phyloP scores from a whole-genome alignment of 129 eudicot genomes.

The Chrysanthemum seticuspe region DNA sequence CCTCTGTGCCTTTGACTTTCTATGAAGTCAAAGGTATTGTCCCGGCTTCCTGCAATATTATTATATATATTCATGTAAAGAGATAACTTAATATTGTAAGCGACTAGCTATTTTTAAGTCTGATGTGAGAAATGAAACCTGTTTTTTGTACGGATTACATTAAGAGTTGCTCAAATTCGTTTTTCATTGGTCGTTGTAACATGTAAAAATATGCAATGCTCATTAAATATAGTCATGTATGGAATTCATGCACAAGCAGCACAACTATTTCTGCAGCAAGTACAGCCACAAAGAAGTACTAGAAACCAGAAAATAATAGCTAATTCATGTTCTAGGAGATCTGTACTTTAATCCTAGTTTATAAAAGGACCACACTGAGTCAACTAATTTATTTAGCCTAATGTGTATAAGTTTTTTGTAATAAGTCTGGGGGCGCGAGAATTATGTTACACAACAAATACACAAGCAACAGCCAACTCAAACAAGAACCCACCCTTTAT shows the following conservation, averaged over 20 bases:
- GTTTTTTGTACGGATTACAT: slow-evolving; percentile 28
- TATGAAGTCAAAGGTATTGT: slow-evolving; percentile 16
- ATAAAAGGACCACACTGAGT: not conserved
- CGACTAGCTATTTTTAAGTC: slow-evolving; percentile 24
- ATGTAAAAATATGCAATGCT: not conserved
- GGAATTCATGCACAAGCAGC: not conserved
- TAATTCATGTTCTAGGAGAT: not conserved
- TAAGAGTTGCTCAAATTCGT: slow-evolving; percentile 8
- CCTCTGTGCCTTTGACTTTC: slow-evolving; percentile 46
- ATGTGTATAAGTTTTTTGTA: not conserved
- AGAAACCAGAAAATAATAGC: slow-evolving; percentile 15
- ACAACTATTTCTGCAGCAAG: slow-evolving; percentile 5
- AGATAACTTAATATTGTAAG: slow-evolving; percentile 38
- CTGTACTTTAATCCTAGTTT: not conserved
- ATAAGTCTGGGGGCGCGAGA: not conserved
- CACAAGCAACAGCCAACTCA: not conserved
- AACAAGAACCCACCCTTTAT: not conserved
- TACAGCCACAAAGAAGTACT: slow-evolving; percentile 4
- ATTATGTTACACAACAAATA: not conserved
- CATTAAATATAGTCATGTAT: slow-evolving; percentile 14
- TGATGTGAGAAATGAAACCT: slow-evolving; percentile 25
- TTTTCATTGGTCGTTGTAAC: slow-evolving; percentile 14
- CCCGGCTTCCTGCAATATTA: slow-evolving; percentile 28
- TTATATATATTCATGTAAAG: slow-evolving; percentile 38
- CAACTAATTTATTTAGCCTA: not conserved